Conservation (phyloP, 202 grass and related monocot species). For the Zoysia matrella region DNA sequence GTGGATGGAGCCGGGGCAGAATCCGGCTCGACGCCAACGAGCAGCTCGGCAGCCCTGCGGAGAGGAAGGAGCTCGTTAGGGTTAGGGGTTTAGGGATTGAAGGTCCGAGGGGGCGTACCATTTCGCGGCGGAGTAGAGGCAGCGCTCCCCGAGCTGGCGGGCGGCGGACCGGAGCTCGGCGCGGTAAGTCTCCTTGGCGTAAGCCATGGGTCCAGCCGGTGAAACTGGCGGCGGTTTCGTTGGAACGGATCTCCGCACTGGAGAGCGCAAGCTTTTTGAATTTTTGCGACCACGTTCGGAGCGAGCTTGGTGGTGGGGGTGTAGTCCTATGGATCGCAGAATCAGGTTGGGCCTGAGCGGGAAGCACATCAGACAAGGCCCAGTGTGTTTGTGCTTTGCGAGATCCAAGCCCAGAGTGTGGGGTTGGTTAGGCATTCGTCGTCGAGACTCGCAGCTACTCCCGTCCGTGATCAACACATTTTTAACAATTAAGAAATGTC, state of each 20-base stretch:
- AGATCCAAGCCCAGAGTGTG: too few relatives aligned
- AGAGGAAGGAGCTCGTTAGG: conserved; percentile 27
- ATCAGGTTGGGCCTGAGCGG: too few relatives aligned
- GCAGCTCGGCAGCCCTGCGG: conserved; percentile 81
- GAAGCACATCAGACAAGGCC: too few relatives aligned
- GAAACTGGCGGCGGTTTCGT: background rate
- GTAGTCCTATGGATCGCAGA: background rate
- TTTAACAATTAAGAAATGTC: too few relatives aligned
- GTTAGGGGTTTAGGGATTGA: conserved; percentile 23
- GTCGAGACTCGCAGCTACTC: too few relatives aligned
- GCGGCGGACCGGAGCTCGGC: conserved; percentile 80
- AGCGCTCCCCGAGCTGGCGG: conserved; percentile 82
- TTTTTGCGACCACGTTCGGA: background rate
- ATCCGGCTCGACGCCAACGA: conserved; percentile 81
- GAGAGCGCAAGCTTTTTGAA: conserved; percentile 41
- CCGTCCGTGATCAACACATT: too few relatives aligned
- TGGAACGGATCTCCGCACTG: conserved; percentile 29
- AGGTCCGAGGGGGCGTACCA: conserved; percentile 54
- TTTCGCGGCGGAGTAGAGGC: conserved; percentile 94
- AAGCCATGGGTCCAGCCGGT: conserved; percentile 51
- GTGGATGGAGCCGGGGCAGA: conserved; percentile 32
- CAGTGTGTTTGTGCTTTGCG: too few relatives aligned
- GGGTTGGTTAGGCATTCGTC: too few relatives aligned
- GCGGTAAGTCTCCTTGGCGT: conserved; percentile 75
- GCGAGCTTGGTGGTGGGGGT: background rate